Conservation (phyloP, 164 flowering plant genomes). For the Magnolia sinica region DNA sequence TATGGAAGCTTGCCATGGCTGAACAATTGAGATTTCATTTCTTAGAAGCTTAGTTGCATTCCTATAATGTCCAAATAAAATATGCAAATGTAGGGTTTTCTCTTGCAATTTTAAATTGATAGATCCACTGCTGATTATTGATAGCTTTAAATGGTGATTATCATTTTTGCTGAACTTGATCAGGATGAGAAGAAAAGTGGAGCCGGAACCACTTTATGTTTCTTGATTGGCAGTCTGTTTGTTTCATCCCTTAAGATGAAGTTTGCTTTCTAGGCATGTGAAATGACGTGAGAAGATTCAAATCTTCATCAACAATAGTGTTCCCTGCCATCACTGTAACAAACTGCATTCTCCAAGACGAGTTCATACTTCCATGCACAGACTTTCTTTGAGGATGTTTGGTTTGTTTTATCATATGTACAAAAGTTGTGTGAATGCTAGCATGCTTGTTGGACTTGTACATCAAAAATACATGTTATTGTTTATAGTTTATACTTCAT, state of each 20-base stretch:
- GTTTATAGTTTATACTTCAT: not conserved
- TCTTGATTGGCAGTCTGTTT: constrained; percentile 19
- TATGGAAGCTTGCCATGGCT: not conserved
- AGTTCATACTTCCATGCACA: not conserved
- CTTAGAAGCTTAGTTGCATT: not conserved
- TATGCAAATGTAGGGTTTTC: not conserved
- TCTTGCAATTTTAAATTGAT: not conserved
- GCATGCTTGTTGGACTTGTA: not conserved
- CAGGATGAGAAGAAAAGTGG: constrained; percentile 68
- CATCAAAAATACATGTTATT: not conserved
- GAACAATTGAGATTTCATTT: not conserved
- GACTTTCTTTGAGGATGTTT: not conserved
- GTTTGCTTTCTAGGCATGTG: not conserved
- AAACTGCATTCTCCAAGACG: not conserved
- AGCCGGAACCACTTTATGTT: constrained; percentile 55
- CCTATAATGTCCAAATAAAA: not conserved
- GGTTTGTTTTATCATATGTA: not conserved
- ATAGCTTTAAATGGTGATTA: constrained; percentile 2
- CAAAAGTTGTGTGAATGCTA: not conserved
- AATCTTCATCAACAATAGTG: not conserved
- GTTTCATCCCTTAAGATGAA: not conserved
- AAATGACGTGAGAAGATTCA: not conserved
- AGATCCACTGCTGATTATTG: not conserved
- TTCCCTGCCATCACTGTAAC: not conserved
- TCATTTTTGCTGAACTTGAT: constrained; percentile 9